Evolutionary conservation across 768 basidiomycete genomes (phyloP).

Genomic region (Amanita muscaria): DNA sequence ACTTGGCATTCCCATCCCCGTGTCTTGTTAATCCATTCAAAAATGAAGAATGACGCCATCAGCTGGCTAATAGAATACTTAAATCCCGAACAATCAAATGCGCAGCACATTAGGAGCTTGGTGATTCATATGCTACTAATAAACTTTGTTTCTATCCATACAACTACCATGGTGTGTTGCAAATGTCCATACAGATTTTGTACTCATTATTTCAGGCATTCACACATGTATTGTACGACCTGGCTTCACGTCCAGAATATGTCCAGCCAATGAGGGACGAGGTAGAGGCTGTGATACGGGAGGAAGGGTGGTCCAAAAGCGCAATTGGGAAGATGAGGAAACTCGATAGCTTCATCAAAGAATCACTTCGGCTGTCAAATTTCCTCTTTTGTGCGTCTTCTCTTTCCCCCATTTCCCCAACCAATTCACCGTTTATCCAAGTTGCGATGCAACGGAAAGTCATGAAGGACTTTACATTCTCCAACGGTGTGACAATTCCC

Average conservation of each 20-base stretch:
- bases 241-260: constrained; percentile 27
- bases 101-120: constrained; percentile 16
- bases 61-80: constrained; percentile 37
- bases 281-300: constrained; percentile 25
- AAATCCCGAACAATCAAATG: constrained; percentile 17
- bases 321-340: constrained; percentile 30
- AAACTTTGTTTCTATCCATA: constrained; percentile 38
- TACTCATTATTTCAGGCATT: constrained; percentile 22
- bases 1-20: background rate
- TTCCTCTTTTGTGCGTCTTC: constrained; percentile 15
- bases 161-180: constrained; percentile 27
- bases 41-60: constrained; percentile 34
- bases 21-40: background rate
- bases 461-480: constrained; percentile 29
- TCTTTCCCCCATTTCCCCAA: too few species aligned
- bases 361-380: constrained; percentile 24
- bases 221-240: constrained; percentile 26
- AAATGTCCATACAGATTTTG: too few species aligned
- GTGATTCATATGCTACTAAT: constrained; percentile 26
- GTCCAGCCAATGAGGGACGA: constrained; percentile 31
- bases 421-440: background rate
- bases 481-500: constrained; percentile 19
- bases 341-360: constrained; percentile 37
- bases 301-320: constrained; percentile 30
- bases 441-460: constrained; percentile 23